Conservation (phyloP, 139 green algal species). For the Pseudopediastrum boryanum region DNA sequence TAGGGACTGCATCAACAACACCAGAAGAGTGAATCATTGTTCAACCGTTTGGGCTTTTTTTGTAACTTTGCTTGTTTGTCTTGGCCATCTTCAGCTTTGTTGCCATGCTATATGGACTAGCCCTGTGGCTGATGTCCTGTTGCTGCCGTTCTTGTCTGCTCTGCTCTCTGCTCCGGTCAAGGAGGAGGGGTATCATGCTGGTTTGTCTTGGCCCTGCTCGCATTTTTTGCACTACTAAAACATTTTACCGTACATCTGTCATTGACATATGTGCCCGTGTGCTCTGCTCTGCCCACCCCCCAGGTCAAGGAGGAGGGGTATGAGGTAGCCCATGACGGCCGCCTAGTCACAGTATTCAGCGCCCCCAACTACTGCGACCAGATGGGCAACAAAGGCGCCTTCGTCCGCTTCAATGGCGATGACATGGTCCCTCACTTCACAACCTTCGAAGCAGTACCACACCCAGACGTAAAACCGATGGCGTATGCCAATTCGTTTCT, state of each 20-base stretch:
- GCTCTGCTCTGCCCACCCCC: neutral
- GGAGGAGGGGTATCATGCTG: neutral
- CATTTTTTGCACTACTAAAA: too few relatives aligned
- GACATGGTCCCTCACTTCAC: constrained; percentile 97
- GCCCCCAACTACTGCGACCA: constrained; percentile 97
- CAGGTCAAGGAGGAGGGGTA: constrained; percentile 96
- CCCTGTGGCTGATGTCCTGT: neutral
- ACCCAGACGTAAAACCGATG: constrained; percentile 95
- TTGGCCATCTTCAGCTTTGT: neutral
- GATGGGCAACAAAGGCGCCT: constrained; percentile 94
- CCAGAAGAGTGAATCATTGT: too few relatives aligned
- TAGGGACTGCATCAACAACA: too few relatives aligned
- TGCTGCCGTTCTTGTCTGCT: neutral
- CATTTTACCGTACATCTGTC: too few relatives aligned
- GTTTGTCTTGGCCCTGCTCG: neutral
- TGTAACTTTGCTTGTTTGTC: too few relatives aligned
- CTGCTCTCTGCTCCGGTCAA: neutral
- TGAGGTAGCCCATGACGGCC: constrained; percentile 91
- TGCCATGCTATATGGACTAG: neutral
- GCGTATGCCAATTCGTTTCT: constrained; percentile 77
- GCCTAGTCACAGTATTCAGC: constrained; percentile 93
- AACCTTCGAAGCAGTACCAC: constrained; percentile 82
- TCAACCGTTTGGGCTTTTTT: too few relatives aligned
- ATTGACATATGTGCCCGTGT: too few relatives aligned
- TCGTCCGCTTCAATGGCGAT: constrained; percentile 87